Evolutionary conservation across 176 grass and related monocot species (phyloP).

Genomic region (Avena atlantica): DNA sequence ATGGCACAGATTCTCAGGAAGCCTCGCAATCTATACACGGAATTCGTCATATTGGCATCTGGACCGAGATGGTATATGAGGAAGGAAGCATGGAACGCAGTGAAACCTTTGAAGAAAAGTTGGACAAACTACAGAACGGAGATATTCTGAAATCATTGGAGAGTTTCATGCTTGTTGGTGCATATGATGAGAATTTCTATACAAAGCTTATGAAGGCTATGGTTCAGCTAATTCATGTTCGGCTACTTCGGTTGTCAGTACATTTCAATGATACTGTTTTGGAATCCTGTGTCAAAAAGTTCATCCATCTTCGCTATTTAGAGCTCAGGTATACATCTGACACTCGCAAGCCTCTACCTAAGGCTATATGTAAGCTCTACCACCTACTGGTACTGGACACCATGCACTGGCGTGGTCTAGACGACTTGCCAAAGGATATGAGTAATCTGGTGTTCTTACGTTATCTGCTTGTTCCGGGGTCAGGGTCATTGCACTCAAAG

Average conservation of each 20-base stretch:
- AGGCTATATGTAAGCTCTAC: slow-evolving; percentile 47
- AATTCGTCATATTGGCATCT: slow-evolving; percentile 30
- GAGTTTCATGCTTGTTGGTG: slow-evolving; percentile 25
- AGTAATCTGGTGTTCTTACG: slow-evolving; percentile 46
- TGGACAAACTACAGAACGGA: neutral
- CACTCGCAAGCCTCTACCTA: slow-evolving; percentile 22
- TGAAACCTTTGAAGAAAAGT: slow-evolving; percentile 30
- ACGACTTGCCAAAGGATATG: slow-evolving; percentile 39
- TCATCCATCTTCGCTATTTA: slow-evolving; percentile 61
- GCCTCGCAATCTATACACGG: neutral
- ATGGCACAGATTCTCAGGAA: neutral
- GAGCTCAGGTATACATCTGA: slow-evolving; percentile 25
- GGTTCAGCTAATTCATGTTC: neutral
- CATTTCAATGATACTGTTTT: slow-evolving; percentile 20
- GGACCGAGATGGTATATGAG: neutral
- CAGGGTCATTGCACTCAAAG: slow-evolving; percentile 33
- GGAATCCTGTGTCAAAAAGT: slow-evolving; percentile 10
- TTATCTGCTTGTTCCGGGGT: slow-evolving; percentile 25
- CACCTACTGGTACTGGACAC: slow-evolving; percentile 40
- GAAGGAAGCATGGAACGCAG: neutral
- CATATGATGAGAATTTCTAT: slow-evolving; percentile 39
- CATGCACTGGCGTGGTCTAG: neutral
- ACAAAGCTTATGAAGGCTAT: neutral
- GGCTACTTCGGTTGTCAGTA: slow-evolving; percentile 39
- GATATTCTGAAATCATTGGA: slow-evolving; percentile 22